Evolutionary conservation across 2,329 filamentous ascomycete genomes (phyloP), one percentile per base, ranked within the genome.

Genomic region (Davidsoniella neocaledoniae): DNA sequence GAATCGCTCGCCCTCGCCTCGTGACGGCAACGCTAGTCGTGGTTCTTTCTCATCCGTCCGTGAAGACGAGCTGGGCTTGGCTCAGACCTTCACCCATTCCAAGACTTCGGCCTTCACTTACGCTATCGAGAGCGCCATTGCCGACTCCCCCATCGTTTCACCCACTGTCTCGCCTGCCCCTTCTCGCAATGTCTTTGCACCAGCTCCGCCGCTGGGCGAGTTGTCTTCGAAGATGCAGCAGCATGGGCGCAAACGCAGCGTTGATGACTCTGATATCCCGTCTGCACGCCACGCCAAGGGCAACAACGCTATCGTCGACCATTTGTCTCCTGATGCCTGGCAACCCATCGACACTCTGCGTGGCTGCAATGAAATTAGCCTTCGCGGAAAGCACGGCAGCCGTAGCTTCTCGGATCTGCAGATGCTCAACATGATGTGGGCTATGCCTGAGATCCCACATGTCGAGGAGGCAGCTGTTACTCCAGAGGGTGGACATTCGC

Each of bases 31-130:
- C 26, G 37, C 33, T 40, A 43, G 40, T 54, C 71, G 74, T 53
- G 72, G 72, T 26, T 79, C 75, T 52, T 79, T 79, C 63, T 78
- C 75, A 26, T 79, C 75, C 43, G 74, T 79, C 53, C 68, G 75
- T 54, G 75, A 79, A 65, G 71, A 73, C 60, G 73, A 76, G 58
- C 68, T 70, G 56, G 71, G 72, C 53, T 63, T 78, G 26, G 70
- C 73, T 50, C 77, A 81, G 65, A 74, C 72, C 50, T 81, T 81
- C 55, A 79, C 76, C 46, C 70, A 70, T 49, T 73, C 74, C 59
- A 80, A 79, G 61, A 64, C 79, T 54, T 80, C 77, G 36, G 76
- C 73, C 50, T 79, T 77, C 58, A 66, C 66, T 43, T 62, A 65
- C 51, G 61, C 62, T 25, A 62, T 67, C 56, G 73, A 77, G 57